A percentile compares a stretch with the other conserved stretches of the same genome.
phyloP scores from a whole-genome alignment of 1,139 yeast genomes.

The Pichia sp. region DNA sequence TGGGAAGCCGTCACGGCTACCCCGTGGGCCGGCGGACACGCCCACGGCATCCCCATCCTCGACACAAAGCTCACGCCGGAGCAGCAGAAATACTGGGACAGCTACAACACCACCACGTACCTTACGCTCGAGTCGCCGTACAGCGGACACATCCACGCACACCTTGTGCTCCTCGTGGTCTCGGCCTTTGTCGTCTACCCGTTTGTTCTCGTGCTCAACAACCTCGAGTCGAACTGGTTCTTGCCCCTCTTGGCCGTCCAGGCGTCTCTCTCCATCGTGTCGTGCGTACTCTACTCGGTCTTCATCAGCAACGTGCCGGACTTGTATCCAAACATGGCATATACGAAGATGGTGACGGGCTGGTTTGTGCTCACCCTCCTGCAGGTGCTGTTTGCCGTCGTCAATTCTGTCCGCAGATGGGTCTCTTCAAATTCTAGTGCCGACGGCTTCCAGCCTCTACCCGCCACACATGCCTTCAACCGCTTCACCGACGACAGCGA shows the following conservation, averaged over 20 bases:
- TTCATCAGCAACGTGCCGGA: slow-evolving; percentile 60
- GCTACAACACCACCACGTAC: slow-evolving; percentile 75
- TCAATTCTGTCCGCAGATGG: slow-evolving; percentile 41
- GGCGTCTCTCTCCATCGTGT: slow-evolving; percentile 40
- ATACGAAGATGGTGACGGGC: slow-evolving; percentile 60
- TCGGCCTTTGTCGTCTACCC: slow-evolving; percentile 66
- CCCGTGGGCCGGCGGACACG: slow-evolving; percentile 47
- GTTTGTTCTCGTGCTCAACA: slow-evolving; percentile 58
- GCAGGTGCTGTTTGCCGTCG: slow-evolving; percentile 53
- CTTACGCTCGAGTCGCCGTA: slow-evolving; percentile 52
- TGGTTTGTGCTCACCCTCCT: slow-evolving; percentile 47
- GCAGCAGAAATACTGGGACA: slow-evolving; percentile 74
- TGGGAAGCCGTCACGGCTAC: slow-evolving; percentile 25
- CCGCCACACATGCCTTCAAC: not conserved
- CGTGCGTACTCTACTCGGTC: slow-evolving; percentile 55
- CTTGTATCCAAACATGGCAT: slow-evolving; percentile 74
- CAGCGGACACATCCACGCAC: slow-evolving; percentile 53
- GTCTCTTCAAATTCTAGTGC: slow-evolving; percentile 25
- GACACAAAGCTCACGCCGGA: slow-evolving; percentile 64
- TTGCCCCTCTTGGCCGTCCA: slow-evolving; percentile 54
- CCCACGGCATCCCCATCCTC: slow-evolving; percentile 77
- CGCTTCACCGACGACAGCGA: not conserved
- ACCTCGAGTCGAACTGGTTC: slow-evolving; percentile 53
- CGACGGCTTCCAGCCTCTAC: not conserved
- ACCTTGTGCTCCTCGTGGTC: slow-evolving; percentile 43